Evolutionary conservation across 1,139 yeast genomes (phyloP).

Genomic region (Blastobotrys niveus): DNA sequence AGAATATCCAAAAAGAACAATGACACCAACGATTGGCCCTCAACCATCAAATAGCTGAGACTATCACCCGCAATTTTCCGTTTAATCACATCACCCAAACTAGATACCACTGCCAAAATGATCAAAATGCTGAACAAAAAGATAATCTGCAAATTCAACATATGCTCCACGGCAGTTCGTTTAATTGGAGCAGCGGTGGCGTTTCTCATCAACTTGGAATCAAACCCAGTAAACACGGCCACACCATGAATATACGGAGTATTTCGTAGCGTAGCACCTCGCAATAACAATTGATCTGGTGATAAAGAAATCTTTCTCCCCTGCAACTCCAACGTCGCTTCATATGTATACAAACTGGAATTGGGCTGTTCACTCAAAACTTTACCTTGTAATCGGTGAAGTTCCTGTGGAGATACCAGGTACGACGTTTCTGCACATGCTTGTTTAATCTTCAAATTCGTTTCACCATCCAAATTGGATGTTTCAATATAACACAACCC

Average conservation of each 20-base stretch:
- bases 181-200: conserved; percentile 98
- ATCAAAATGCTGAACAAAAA: conserved; percentile 80
- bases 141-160: conserved; percentile 85
- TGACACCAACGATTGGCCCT: conserved; percentile 60
- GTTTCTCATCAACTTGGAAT: conserved; percentile 95
- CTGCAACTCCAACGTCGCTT: conserved; percentile 73
- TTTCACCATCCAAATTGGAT: conserved; percentile 96
- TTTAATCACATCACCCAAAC: conserved; percentile 81
- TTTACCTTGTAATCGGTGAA: conserved; percentile 49
- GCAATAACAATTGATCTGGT: conserved; percentile 83
- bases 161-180: conserved; percentile 93
- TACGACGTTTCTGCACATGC: conserved; percentile 72
- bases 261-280: conserved; percentile 94
- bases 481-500: conserved; percentile 97
- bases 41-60: conserved; percentile 61
- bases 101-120: conserved; percentile 67
- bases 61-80: conserved; percentile 48
- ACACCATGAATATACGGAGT: conserved; percentile 95
- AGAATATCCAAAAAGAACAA: conserved; percentile 80
- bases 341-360: conserved; percentile 88
- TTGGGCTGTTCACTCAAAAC: conserved; percentile 88
- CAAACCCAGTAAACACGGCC: conserved; percentile 95
- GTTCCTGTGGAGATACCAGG: conserved; percentile 61
- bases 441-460: conserved; percentile 92
- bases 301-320: conserved; percentile 55